Percentiles rank a stretch among this genome's conserved stretches.
phyloP scores from a whole-genome alignment of 345 rosid genomes.

The Hibiscus trionum region DNA sequence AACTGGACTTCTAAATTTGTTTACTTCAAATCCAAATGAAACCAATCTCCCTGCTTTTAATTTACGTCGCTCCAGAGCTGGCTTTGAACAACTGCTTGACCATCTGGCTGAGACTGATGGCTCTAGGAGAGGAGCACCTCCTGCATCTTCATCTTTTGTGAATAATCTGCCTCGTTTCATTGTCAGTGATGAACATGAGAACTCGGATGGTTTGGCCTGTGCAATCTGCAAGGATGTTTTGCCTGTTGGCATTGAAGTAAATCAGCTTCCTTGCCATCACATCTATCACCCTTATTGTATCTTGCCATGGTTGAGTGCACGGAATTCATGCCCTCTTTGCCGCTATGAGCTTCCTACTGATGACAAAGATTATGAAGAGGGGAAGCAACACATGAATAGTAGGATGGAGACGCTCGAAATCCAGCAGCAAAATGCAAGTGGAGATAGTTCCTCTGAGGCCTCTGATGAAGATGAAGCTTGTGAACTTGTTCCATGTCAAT shows the following conservation, averaged over 20 bases:
- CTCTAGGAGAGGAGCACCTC: slow-evolving; percentile 88
- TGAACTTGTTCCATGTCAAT: slow-evolving; percentile 17
- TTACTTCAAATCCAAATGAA: slow-evolving; percentile 42
- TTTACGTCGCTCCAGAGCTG: slow-evolving; percentile 16
- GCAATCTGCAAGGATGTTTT: slow-evolving; percentile 86
- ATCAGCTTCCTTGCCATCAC: slow-evolving; percentile 81
- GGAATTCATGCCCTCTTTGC: slow-evolving; percentile 92
- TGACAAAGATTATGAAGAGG: slow-evolving; percentile 70
- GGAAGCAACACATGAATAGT: slow-evolving; percentile 31
- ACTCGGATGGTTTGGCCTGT: slow-evolving; percentile 45
- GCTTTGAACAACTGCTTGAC: slow-evolving; percentile 66
- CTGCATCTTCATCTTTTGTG: slow-evolving; percentile 63
- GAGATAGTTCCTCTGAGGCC: slow-evolving; percentile 33
- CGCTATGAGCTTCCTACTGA: slow-evolving; percentile 90
- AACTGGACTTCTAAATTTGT: slow-evolving; percentile 21
- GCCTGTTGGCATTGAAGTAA: slow-evolving; percentile 44
- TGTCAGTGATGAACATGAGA: slow-evolving; percentile 40
- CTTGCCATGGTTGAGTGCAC: slow-evolving; percentile 72
- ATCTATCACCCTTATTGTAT: slow-evolving; percentile 75
- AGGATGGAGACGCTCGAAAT: slow-evolving; percentile 24
- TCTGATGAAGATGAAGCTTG: slow-evolving; percentile 31
- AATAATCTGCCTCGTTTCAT: slow-evolving; percentile 48
- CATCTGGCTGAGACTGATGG: slow-evolving; percentile 63
- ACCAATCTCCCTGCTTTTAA: slow-evolving; percentile 19
- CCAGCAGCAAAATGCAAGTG: slow-evolving; percentile 33